phyloP scores from a whole-genome alignment of 306 rosid species.

The Purshia tridentata region DNA sequence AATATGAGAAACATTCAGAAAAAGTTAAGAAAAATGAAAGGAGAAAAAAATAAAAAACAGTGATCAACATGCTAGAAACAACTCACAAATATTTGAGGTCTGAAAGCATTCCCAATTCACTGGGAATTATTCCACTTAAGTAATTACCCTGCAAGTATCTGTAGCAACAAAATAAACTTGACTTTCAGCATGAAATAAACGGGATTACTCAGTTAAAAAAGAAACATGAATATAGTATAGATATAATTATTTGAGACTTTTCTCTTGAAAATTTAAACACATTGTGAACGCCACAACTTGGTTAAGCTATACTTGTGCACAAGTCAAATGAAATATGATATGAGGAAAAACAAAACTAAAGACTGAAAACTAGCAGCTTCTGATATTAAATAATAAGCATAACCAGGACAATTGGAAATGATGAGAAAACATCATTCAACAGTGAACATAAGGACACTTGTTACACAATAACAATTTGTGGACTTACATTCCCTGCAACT shows the following conservation, averaged over 20 bases:
- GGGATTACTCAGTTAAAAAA: slow-evolving; percentile 11
- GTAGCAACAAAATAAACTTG: slow-evolving; percentile 35
- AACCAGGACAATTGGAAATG: not conserved
- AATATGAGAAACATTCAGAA: not conserved
- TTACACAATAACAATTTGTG: slow-evolving; percentile 13
- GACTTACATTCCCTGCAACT: slow-evolving; percentile 73
- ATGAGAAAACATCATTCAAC: slow-evolving; percentile 7
- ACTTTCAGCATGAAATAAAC: slow-evolving; percentile 20
- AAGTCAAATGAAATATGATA: slow-evolving; percentile 6
- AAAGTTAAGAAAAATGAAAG: not conserved
- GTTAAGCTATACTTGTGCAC: not conserved
- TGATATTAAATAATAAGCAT: not conserved
- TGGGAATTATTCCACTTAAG: slow-evolving; percentile 81
- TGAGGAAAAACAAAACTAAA: not conserved
- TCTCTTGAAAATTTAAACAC: not conserved
- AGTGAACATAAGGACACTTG: slow-evolving; percentile 15
- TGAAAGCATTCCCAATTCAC: slow-evolving; percentile 77
- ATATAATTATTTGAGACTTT: not conserved
- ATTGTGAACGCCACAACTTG: not conserved
- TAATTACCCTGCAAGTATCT: slow-evolving; percentile 97
- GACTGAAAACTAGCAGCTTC: not conserved
- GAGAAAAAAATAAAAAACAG: not conserved
- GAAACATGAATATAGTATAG: slow-evolving; percentile 5
- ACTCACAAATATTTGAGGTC: slow-evolving; percentile 77
- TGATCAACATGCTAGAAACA: slow-evolving; percentile 22